Base-by-base conservation (phyloP, 1,284 basidiomycete species). In the Termitomyces sp. region DNA sequence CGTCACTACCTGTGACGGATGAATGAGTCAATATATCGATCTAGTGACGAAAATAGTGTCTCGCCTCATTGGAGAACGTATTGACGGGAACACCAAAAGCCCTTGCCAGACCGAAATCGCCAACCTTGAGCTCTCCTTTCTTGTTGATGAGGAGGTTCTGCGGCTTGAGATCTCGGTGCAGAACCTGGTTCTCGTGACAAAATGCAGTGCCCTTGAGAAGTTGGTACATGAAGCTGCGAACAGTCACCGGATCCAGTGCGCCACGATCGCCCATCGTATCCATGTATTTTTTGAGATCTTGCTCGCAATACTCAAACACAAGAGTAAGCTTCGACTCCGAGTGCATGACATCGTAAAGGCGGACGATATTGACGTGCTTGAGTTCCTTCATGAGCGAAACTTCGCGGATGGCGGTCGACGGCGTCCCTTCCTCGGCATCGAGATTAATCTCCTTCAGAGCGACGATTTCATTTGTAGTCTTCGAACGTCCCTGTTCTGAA, bases 221-320 rank as follows among this genome's bases (percentile, higher is more conserved):
- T 71, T 99, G 95, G 70, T 90, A 97, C 92, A 93, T 95, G 73
- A 97, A 98, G 65, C 86, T 95, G 59, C 93, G 88, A 58, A 98
- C 94, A n/a, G 92, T 94, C 54, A 81, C 79, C 1, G 93, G 91
- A 53, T 96, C 93, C 40, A 99, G 82, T 9, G 97, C 95, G 53
- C 96, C 94, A 54, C 93, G 86, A 60, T 97, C 93, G 48, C 97
- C 97, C 62, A 98, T 89, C 33, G 93, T 88, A 71, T 99, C 97
- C 97, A 99, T 99, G 72, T 98, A 99, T 68, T 95, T 94, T 73
- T 99, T 99, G 52, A 99, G 78, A 72, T 99, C 97, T 69, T 95
- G 90, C 66, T 99, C 97, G 72, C 97, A 97, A 68, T 87, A 99
- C 71, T 99, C 97, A 68, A 99, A 98, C 56, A 99, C 97, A 57